phyloP scores from a whole-genome alignment of 306 rosid species.

The Cyamopsis tetragonoloba region DNA sequence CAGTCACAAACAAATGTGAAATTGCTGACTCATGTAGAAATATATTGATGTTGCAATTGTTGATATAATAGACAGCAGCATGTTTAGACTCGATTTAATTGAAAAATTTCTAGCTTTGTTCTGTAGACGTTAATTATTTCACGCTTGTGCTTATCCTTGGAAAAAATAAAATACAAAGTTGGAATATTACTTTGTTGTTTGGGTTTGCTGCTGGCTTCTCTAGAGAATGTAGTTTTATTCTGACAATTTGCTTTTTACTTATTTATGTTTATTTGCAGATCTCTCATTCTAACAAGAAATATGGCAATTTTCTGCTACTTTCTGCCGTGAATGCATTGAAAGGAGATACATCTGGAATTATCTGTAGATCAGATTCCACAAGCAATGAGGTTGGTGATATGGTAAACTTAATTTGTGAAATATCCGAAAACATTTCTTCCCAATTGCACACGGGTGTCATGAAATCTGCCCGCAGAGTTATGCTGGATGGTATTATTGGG shows the following conservation, averaged over 20 bases:
- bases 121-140: background rate
- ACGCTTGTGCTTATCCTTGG: background rate
- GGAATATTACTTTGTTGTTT: conserved; percentile 16
- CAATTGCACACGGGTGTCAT: conserved; percentile 68
- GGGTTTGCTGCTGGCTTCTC: background rate
- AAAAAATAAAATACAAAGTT: background rate
- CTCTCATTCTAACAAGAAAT: conserved; percentile 59
- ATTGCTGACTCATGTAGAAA: background rate
- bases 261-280: conserved; percentile 49
- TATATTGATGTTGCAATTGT: background rate
- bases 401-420: conserved; percentile 47
- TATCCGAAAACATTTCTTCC: conserved; percentile 72
- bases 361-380: conserved; percentile 37
- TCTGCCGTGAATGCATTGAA: conserved; percentile 60
- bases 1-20: background rate
- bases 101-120: background rate
- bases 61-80: background rate
- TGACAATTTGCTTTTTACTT: conserved; percentile 11
- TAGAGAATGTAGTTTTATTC: background rate
- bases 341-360: conserved; percentile 38
- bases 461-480: conserved; percentile 83
- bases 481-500: conserved; percentile 86
- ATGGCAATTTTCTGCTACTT: conserved; percentile 44
- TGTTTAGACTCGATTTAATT: background rate
- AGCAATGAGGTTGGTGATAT: conserved; percentile 37